Percentiles rank a stretch among this genome's conserved stretches.
Conservation (phyloP, 2,329 filamentous ascomycete genomes). For the Sporothrix phasma region DNA sequence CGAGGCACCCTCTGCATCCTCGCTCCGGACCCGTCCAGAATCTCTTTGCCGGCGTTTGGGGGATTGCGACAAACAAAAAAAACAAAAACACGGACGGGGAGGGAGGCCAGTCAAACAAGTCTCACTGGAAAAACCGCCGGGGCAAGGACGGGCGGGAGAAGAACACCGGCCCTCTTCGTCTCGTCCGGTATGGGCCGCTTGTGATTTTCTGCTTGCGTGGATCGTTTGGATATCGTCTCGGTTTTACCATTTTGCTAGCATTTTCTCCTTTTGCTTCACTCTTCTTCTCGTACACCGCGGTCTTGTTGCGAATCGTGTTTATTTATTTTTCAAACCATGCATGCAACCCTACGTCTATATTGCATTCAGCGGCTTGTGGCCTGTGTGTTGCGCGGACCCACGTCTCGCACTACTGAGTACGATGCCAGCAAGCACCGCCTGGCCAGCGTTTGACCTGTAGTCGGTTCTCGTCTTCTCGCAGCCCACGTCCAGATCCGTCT, state of each 20-base stretch:
- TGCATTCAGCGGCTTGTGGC: background rate
- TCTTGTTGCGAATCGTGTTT: background rate
- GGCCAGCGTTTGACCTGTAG: background rate
- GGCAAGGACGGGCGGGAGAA: background rate
- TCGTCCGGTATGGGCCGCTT: background rate
- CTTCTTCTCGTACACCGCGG: background rate
- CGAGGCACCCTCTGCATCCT: background rate
- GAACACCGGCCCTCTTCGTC: background rate
- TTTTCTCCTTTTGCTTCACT: no score
- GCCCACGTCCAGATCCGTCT: background rate
- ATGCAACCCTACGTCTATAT: conserved; percentile 11
- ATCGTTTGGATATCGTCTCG: background rate
- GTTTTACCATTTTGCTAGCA: background rate
- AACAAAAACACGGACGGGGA: background rate
- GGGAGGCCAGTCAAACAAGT: background rate
- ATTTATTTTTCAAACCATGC: conserved; percentile 1
- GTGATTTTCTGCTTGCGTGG: background rate
- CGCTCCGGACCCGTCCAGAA: background rate
- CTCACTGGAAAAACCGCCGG: background rate
- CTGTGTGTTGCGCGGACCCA: no score
- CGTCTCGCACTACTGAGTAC: no score
- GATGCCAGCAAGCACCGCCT: background rate
- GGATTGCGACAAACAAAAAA: conserved; percentile 6
- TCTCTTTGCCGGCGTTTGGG: conserved; percentile 8
- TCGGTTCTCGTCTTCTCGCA: background rate